Base-by-base conservation (phyloP, 2,329 filamentous ascomycete genomes). In the Exophiala oligosperma region DNA sequence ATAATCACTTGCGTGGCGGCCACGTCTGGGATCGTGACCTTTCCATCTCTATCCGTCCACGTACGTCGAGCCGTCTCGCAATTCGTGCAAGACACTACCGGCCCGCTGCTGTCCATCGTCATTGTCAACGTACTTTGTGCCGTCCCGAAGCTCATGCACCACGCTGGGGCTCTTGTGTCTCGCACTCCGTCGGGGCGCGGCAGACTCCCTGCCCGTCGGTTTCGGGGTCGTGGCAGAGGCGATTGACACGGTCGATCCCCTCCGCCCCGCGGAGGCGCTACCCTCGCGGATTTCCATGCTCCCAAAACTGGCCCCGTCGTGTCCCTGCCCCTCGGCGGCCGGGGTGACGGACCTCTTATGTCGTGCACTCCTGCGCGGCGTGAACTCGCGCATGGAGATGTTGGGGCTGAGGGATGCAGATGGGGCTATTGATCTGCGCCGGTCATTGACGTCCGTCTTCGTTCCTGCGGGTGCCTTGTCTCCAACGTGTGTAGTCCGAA, bases 141-240 rank as follows among this genome's bases (percentile, higher is more conserved):
- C 66, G 49, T 67, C 66, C 7, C 66, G 52, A 53, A 68, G 49
- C 43, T 68, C 66, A 54, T 68, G 66, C n/a, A 67, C 56, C 29
- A 66, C 12, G 29, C 52, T 64, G 17, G 56, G 59, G 7, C 49
- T 56, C 44, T 12, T 54, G 38, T 54, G 57, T 46, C 56, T 57
- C 8, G 48, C 41, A 48, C 61, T 63, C 17, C 57, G 48, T 21
- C 61, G 44, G 14, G 57, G 61, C 11, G 57, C 56, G 29, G 57
- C 56, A 23, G 52, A 46, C 17, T 52, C 40, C 26, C n/a, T 60
- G 11, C 50, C 52, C 3, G 38, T 3, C 2, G 44, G 55, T 24
- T 51, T 51, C 4, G 26, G n/a, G 6, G 47, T 37, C 23, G 59
- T 56, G 17, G 17, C 17, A 38, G 51, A 52, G 7, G 59, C 52